Conservation (phyloP, 805 yeast species). For the Starmerella stigmatis region DNA sequence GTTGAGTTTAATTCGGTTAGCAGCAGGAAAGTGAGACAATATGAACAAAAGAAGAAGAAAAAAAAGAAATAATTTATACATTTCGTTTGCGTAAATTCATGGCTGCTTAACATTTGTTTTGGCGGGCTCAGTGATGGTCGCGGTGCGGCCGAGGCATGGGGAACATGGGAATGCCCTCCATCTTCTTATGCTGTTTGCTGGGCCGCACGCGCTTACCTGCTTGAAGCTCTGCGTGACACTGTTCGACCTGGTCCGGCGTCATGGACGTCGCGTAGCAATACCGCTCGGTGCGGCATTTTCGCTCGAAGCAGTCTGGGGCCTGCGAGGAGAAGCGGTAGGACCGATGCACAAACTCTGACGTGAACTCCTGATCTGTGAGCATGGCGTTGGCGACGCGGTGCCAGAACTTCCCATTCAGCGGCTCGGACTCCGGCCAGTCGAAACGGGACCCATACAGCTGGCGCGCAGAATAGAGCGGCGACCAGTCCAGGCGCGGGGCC, state of each 20-base stretch:
- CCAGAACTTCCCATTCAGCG: conserved; percentile 64
- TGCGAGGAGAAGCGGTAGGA: conserved; percentile 48
- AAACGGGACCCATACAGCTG: conserved; percentile 39
- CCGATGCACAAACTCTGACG: conserved; percentile 41
- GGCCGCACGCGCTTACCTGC: conserved; percentile 13
- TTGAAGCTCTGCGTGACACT: conserved; percentile 18
- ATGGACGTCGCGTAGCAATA: conserved; percentile 35
- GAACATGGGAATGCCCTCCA: conserved; percentile 23
- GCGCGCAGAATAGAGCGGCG: conserved; percentile 54
- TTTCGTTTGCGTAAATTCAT: no score
- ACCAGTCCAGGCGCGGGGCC: conserved; percentile 48
- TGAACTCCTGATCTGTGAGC: conserved; percentile 34
- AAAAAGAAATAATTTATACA: no score
- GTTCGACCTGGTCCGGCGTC: conserved; percentile 26
- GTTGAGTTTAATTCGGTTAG: no score
- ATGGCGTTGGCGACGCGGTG: conserved; percentile 42
- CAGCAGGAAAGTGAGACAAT: no score
- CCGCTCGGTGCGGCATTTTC: conserved; percentile 31
- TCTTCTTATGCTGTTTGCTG: neutral
- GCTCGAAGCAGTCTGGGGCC: conserved; percentile 39
- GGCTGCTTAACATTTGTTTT: no score
- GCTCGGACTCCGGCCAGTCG: conserved; percentile 49
- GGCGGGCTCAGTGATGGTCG: neutral
- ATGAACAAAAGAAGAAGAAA: no score
- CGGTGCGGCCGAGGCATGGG: conserved; percentile 28